Evolutionary conservation across 768 basidiomycete species (phyloP).

Genomic region (Rhizopogon vinicolor): DNA sequence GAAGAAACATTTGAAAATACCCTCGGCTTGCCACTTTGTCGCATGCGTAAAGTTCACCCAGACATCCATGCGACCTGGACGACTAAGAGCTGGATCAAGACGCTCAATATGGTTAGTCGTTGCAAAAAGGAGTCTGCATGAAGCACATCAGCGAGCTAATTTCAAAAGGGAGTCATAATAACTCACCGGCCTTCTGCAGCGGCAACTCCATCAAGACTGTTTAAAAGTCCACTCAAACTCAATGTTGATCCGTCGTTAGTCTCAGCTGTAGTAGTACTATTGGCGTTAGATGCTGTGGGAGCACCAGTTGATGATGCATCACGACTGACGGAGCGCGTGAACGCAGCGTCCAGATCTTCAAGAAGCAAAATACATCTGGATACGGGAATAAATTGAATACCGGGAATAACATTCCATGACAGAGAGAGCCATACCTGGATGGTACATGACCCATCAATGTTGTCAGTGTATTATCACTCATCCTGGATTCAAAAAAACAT

Average conservation of each 20-base stretch:
- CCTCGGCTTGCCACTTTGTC: slow-evolving; percentile 90
- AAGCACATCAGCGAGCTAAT: slow-evolving; percentile 75
- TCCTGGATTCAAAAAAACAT: slow-evolving; percentile 38
- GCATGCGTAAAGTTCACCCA: slow-evolving; percentile 91
- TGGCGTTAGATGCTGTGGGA: slow-evolving; percentile 44
- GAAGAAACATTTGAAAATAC: slow-evolving; percentile 94
- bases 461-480: slow-evolving; percentile 87
- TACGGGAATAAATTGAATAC: slow-evolving; percentile 9
- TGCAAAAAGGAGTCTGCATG: slow-evolving; percentile 72
- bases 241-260: slow-evolving; percentile 75
- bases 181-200: slow-evolving; percentile 82
- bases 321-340: slow-evolving; percentile 83
- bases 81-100: slow-evolving; percentile 82
- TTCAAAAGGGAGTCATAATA: slow-evolving; percentile 19
- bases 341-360: slow-evolving; percentile 91
- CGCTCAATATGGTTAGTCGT: slow-evolving; percentile 94
- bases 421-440: slow-evolving; percentile 48
- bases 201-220: slow-evolving; percentile 83
- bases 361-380: slow-evolving; percentile 84
- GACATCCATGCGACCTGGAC: slow-evolving; percentile 89
- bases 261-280: slow-evolving; percentile 37
- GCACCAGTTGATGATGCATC: slow-evolving; percentile 74
- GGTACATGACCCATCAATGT: slow-evolving; percentile 89
- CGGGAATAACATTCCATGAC: slow-evolving; percentile 3
- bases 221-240: slow-evolving; percentile 79